Percentiles rank a stretch among this genome's conserved stretches.
Evolutionary conservation across 2,329 filamentous ascomycete species (phyloP).

Genomic region (Ophiostoma perfectum): DNA sequence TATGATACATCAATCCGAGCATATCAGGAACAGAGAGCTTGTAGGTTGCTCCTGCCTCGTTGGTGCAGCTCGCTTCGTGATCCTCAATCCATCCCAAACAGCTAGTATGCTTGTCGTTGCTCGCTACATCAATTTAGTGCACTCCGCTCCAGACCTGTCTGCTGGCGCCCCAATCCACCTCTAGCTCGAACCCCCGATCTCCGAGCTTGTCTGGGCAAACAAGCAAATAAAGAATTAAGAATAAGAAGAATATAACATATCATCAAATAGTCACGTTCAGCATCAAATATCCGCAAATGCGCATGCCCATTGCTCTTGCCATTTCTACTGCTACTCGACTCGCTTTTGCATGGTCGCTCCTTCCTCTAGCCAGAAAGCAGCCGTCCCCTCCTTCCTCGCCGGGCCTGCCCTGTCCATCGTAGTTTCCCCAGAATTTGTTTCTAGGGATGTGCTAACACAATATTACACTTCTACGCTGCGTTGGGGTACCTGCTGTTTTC

Average conservation of each 20-base stretch:
- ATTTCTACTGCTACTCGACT: background rate
- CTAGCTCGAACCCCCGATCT: background rate
- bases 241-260: background rate
- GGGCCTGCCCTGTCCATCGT: background rate
- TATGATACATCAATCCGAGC: no score
- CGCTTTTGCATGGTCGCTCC: background rate
- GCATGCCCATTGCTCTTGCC: background rate
- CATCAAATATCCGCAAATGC: background rate
- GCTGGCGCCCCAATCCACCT: background rate
- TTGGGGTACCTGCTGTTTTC: constrained; percentile 13
- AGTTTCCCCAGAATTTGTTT: constrained; percentile 3
- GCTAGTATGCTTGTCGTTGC: background rate
- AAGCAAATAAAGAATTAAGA: background rate
- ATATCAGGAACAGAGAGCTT: background rate
- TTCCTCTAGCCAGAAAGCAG: background rate
- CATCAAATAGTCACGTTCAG: background rate
- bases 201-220: background rate
- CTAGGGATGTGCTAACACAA: background rate
- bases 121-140: background rate
- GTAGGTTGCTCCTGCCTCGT: background rate
- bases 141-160: background rate
- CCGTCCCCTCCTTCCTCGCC: background rate
- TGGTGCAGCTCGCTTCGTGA: background rate
- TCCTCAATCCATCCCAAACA: background rate
- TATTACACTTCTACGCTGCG: constrained; percentile 5